Conservation (phyloP, 805 yeast genomes). For the Metschnikowia proteae region DNA sequence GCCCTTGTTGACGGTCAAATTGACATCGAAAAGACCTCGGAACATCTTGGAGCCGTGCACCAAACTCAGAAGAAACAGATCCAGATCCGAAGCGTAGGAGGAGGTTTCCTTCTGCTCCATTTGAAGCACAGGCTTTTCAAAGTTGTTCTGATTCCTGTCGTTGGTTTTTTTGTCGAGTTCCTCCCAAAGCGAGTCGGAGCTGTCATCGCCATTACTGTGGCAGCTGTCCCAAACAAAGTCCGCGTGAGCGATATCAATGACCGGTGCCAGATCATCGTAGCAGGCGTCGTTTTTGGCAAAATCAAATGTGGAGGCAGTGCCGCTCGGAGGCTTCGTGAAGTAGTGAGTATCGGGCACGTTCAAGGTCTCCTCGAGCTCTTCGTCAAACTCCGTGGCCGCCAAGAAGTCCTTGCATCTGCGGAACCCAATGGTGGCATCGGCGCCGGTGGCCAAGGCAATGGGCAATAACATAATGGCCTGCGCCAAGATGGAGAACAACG, state of each 20-base stretch:
- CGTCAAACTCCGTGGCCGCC: constrained; percentile 18
- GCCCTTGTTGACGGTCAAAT: constrained; percentile 26
- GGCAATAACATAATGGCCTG: constrained; percentile 44
- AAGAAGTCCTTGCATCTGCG: constrained; percentile 24
- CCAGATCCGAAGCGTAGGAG: constrained; percentile 3
- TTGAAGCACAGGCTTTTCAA: constrained; percentile 2
- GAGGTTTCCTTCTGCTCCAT: not conserved
- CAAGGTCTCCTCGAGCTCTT: constrained; percentile 11
- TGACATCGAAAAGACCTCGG: constrained; percentile 33
- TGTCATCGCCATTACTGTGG: constrained; percentile 3
- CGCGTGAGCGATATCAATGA: constrained; percentile 12
- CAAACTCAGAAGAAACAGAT: constrained; percentile 1
- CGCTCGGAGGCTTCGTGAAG: constrained; percentile 8
- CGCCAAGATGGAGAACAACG: constrained; percentile 41
- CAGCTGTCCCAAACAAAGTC: constrained; percentile 16
- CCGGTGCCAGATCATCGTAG: not conserved
- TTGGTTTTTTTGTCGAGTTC: constrained; percentile 12
- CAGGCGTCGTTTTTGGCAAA: not conserved
- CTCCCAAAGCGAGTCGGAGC: constrained; percentile 9
- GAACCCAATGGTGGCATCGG: constrained; percentile 43
- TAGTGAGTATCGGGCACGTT: constrained; percentile 7
- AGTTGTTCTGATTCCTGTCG: constrained; percentile 11
- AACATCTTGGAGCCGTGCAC: constrained; percentile 16
- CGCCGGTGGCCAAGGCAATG: constrained; percentile 42
- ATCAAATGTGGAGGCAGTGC: not conserved